These are phyloP conservation scores for Fusarium concolor DNA, from an alignment of 2,329 filamentous ascomycete genomes.

Conservation along the genomic window DNA sequence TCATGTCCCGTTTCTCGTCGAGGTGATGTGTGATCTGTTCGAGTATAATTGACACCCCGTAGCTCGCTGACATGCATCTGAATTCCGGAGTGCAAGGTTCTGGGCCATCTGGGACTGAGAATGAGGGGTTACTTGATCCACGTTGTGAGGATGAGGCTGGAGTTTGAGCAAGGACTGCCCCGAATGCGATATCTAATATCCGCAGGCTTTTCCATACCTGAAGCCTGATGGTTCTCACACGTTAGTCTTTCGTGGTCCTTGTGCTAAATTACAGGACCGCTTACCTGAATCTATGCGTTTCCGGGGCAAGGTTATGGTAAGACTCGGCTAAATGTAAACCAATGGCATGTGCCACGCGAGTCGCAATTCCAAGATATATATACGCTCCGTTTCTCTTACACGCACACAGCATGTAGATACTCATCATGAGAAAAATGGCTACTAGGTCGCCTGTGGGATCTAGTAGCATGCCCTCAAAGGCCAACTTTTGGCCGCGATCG, in stretches of 20 bases:
- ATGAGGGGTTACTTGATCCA: not conserved
- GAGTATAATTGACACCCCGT: not conserved
- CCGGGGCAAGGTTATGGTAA: not conserved
- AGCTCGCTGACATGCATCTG: not conserved
- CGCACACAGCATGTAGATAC: not conserved
- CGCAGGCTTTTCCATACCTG: constrained; percentile 3
- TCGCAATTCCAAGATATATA: not conserved
- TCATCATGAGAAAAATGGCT: not conserved
- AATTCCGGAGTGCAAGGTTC: not conserved
- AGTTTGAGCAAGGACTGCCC: not conserved
- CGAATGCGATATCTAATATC: not conserved
- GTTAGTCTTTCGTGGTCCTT: not conserved
- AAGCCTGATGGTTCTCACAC: rapidly evolving
- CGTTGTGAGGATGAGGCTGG: not conserved
- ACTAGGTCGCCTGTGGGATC: not conserved
- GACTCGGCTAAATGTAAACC: not conserved
- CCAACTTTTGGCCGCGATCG: not conserved
- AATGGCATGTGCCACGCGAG: not conserved
- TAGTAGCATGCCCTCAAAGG: not conserved
- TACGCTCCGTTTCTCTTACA: not conserved
- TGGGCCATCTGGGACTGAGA: not conserved
- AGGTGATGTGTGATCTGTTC: not conserved
- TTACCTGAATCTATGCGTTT: not conserved
- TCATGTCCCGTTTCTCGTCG: not conserved
- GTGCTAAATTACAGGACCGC: rapidly evolving